Evolutionary conservation across 495 filamentous ascomycete species (phyloP), one percentile per base, ranked within the genome.

Genomic region (Margaritispora aquatica): DNA sequence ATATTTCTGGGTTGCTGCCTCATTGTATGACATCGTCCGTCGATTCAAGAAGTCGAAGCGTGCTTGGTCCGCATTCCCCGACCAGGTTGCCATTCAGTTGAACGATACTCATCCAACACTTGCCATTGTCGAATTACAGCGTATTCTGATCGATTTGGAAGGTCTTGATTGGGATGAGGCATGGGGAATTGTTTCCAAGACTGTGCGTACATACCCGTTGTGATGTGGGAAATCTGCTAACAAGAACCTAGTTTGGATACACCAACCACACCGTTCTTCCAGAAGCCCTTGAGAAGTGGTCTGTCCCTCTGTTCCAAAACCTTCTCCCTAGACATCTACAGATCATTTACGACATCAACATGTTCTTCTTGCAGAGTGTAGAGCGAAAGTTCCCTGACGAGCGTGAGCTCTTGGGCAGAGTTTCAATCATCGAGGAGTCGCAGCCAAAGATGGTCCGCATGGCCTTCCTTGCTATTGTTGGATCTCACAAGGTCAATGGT

Each of bases 1-100:
- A 72, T 98, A 98, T 79, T 98, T 98, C 77, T 98, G 94, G 94
- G 96, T 96, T 73, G 92, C 94, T 52, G 94, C 94, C 7, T 97
- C 95, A 17, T 78, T 98, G 5, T 90, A 86, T 68, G 94, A 98
- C 66, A 97, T 98, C 74, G 87, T 98, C 52, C 88, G 94, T 23
- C 84, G 94, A 47, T 98, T 97, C 82, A 97, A 97, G 80, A 98
- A 98, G 80, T 84, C 90, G 21, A 91, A 89, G 73, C 83, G 93
- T 62, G 74, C 89, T 8, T 98, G 94, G 93, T 86, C 73, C 55
- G 87, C 93, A 61, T 98, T 98, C 76, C 82, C 94, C 29, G 94
- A 95, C 38, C 90, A 96, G 68, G 85, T 97, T 61, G 94, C 94
- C 27, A 97, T 98, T 63, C 94, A 98, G 74, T 84, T 98, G 41